A percentile compares a stretch with the other conserved stretches of the same genome.
Evolutionary conservation across 2,329 filamentous ascomycete genomes (phyloP).

Genomic region (Fusarium camptoceras): DNA sequence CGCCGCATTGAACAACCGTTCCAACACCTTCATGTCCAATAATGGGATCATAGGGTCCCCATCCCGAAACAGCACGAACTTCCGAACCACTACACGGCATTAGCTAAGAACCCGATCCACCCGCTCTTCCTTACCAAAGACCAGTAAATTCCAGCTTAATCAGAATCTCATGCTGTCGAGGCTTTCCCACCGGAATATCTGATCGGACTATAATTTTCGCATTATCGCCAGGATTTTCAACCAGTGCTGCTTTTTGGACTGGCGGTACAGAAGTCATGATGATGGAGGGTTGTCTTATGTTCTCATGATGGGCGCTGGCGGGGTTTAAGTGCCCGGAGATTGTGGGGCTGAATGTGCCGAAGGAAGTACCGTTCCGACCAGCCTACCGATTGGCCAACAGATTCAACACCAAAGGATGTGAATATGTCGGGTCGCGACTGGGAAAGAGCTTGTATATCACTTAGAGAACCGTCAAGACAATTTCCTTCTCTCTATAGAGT

Average conservation of each 20-base stretch:
- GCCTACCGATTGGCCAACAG: background rate
- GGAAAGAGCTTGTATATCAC: no score
- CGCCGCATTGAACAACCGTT: constrained; percentile 47
- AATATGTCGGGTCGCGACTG: background rate
- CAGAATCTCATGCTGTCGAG: constrained; percentile 15
- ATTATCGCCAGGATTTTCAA: constrained; percentile 25
- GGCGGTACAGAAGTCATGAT: constrained; percentile 14
- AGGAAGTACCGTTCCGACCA: constrained; percentile 7
- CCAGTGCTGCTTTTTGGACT: constrained; percentile 30
- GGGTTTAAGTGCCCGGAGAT: background rate
- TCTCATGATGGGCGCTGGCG: background rate
- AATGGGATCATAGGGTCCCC: constrained; percentile 43
- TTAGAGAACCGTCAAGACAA: no score
- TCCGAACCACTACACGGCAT: constrained; percentile 47
- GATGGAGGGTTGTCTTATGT: background rate
- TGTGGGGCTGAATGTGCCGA: constrained; percentile 1
- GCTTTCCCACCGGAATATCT: constrained; percentile 4
- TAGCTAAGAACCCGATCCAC: accelerated
- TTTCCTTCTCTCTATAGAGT: no score
- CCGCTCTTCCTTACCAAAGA: constrained; percentile 24
- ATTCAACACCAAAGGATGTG: background rate
- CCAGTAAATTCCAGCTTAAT: constrained; percentile 39
- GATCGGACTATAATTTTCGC: constrained; percentile 13
- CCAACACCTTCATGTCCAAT: constrained; percentile 51
- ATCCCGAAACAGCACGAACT: constrained; percentile 47